phyloP scores from a whole-genome alignment of 352 stramenopile species.

The Blastocystis sp. region DNA sequence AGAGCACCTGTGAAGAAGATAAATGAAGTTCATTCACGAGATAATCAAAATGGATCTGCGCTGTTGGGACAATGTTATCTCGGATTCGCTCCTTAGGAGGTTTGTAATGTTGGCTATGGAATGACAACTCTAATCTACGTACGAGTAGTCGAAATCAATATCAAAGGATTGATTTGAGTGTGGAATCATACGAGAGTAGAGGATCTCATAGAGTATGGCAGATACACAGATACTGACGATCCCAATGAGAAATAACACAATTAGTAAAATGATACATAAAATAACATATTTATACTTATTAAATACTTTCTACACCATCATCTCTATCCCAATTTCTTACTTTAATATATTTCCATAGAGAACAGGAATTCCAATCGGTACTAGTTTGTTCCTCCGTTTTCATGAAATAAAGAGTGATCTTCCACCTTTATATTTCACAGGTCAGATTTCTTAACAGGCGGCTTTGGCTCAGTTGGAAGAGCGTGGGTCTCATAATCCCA shows the following conservation, averaged over 20 bases:
- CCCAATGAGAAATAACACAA: neutral
- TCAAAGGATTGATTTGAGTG: neutral
- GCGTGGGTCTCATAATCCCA: slow-evolving; percentile 66
- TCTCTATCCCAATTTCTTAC: neutral
- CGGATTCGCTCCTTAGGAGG: neutral
- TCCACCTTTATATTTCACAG: neutral
- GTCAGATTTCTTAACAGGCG: neutral
- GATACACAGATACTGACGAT: neutral
- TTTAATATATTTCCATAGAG: neutral
- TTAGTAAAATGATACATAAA: neutral
- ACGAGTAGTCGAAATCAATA: neutral
- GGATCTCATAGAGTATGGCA: neutral
- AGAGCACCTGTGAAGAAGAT: neutral
- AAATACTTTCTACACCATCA: neutral
- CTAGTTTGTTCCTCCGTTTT: too few species aligned
- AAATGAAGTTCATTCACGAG: neutral
- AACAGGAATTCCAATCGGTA: neutral
- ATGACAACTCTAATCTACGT: neutral
- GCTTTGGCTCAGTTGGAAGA: slow-evolving; percentile 68
- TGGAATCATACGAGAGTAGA: neutral
- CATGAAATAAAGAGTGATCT: too few species aligned
- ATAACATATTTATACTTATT: neutral
- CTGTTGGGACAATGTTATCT: neutral
- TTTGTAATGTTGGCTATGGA: neutral
- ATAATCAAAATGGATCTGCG: neutral